Base-by-base conservation (phyloP, 1,284 basidiomycete genomes). In the Clitocybe nebularis region DNA sequence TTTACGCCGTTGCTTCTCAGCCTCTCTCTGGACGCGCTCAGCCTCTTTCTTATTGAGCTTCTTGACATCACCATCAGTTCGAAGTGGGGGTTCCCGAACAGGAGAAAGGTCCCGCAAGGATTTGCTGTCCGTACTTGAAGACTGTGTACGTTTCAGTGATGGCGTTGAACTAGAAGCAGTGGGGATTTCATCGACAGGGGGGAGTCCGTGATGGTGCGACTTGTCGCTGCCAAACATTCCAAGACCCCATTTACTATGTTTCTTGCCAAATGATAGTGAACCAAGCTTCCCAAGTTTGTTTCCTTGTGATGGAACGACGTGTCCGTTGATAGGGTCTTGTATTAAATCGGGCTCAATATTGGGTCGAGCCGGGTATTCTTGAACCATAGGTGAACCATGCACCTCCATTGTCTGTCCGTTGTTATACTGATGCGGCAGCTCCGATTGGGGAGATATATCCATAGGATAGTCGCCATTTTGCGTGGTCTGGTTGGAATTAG, bases 21-120 rank as follows among this genome's bases (percentile, higher is more conserved):
- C 87, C 63, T 97, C 92, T 45, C 81, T 81, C 25, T 86, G 84
- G 39, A 88, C 69, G 39, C 83, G 78, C 61, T 93, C 87, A 1
- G 89, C 89, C 64, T 94, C 89, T 71, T 94, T 93, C 74, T 92
- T 93, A 57, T 69, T 72, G 49, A 81, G 75, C 66, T 88, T 85
- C 71, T 94, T 93, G 45, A 84, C 74, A 59, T 95, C 90, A 46
- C 69, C 67, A 41, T 68, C 63, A 34, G 69, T 66, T 21, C 66
- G 64, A 19, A 63, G 57, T 29, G 61, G 61, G 10, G 58, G 50
- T 24, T 68, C 64, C 35, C 66, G 69, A 36, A 65, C 55, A 17
- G 71, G 71, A 22, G 74, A 74, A 16, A 67, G 59, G 45, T 85
- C 82, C 32, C 72, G 73, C 43, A 79, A 55, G 4, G 81, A 83